Conservation (phyloP, 2,329 filamentous ascomycete species). For the Sporothrix brasiliensis region DNA sequence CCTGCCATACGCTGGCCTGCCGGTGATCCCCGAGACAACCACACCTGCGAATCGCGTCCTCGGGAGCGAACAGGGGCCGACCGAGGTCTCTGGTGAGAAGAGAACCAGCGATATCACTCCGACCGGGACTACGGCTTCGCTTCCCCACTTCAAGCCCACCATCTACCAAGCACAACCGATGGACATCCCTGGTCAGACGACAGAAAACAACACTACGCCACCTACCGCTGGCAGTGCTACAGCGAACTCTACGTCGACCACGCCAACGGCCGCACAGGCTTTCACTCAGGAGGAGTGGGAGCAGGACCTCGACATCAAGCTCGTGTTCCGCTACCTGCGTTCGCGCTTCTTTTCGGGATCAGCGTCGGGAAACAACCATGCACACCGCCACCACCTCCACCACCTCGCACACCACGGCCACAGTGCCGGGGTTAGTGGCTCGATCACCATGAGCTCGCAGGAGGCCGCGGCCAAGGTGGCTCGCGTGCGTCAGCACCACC, state of each 20-base stretch:
- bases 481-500: slow-evolving; percentile 85
- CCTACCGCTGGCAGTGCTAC: slow-evolving; percentile 23
- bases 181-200: slow-evolving; percentile 42
- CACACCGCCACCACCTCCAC: slow-evolving; percentile 23
- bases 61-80: slow-evolving; percentile 28
- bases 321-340: slow-evolving; percentile 86
- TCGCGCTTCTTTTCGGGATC: slow-evolving; percentile 68
- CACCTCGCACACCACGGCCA: slow-evolving; percentile 17
- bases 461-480: slow-evolving; percentile 77
- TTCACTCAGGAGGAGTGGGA: slow-evolving; percentile 88
- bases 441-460: slow-evolving; percentile 52
- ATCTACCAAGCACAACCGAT: slow-evolving; percentile 47
- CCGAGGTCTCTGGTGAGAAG: not conserved
- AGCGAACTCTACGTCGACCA: not conserved
- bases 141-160: slow-evolving; percentile 55
- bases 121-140: slow-evolving; percentile 42
- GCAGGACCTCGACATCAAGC: slow-evolving; percentile 82
- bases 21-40: slow-evolving; percentile 61
- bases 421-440: not conserved
- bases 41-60: slow-evolving; percentile 33
- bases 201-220: slow-evolving; percentile 33
- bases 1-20: slow-evolving; percentile 77
- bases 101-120: slow-evolving; percentile 28
- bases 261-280: slow-evolving; percentile 32
- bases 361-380: slow-evolving; percentile 33